Evolutionary conservation across 805 yeast species (phyloP).

Genomic region (Myxozyma neotropica): DNA sequence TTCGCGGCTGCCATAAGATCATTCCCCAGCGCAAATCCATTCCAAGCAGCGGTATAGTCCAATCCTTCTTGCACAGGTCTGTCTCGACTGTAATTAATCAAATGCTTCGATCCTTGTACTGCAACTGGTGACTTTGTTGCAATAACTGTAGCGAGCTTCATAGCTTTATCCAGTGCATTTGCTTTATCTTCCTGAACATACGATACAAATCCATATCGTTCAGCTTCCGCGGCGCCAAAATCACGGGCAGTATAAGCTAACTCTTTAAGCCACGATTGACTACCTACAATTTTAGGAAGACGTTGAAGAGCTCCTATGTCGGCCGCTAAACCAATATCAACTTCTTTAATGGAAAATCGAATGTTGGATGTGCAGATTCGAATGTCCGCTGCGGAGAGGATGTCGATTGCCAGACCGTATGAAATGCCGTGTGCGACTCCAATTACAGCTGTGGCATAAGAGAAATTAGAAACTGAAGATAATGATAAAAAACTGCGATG

Average conservation of each 20-base stretch:
- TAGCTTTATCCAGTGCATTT: constrained; percentile 54
- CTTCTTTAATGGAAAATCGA: constrained; percentile 64
- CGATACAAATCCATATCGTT: constrained; percentile 57
- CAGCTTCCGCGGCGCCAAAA: constrained; percentile 60
- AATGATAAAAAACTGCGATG: background rate
- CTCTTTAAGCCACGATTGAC: constrained; percentile 60
- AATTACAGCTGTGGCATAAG: constrained; percentile 53
- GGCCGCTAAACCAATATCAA: constrained; percentile 73
- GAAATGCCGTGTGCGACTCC: constrained; percentile 65
- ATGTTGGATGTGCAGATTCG: constrained; percentile 59
- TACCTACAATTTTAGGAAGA: constrained; percentile 56
- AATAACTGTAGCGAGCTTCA: constrained; percentile 53
- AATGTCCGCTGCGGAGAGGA: constrained; percentile 60
- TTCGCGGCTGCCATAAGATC: constrained; percentile 11
- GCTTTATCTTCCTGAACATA: constrained; percentile 51
- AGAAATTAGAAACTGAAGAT: background rate
- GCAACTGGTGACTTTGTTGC: constrained; percentile 58
- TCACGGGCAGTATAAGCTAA: constrained; percentile 62
- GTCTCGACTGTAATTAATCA: constrained; percentile 51
- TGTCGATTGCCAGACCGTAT: constrained; percentile 70
- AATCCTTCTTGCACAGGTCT: constrained; percentile 52
- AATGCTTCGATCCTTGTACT: constrained; percentile 62
- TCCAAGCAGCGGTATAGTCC: constrained; percentile 56
- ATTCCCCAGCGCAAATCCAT: constrained; percentile 42
- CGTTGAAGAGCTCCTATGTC: constrained; percentile 80